Base-by-base conservation (phyloP, 345 rosid species). In the Lepidium sativum region DNA sequence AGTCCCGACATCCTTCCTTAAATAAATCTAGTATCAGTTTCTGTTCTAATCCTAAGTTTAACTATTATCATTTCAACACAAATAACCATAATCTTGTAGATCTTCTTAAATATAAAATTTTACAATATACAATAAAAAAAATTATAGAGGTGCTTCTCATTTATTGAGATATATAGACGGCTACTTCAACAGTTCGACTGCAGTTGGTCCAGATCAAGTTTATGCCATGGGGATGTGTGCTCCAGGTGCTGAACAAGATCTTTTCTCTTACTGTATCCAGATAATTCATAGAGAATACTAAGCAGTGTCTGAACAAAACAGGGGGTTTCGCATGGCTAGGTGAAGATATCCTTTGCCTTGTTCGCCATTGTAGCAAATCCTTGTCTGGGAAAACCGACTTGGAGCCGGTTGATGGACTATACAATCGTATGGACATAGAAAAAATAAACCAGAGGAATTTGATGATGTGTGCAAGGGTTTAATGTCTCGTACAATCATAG, bases 251-350 rank as follows among this genome's bases (percentile, higher is more conserved):
- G 16, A 11, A 39, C 8, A 67, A 0, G 63, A 6, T 3, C 51
- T 1, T 29, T 82, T 80, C 57, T 49, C 39, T 0, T 0, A 1
- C 11, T 79, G 83, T 54, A 43, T 82, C 33, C 53, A 47, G 29
- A 38, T 8, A 21, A 72, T 2, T 27, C 62, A 6, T 16, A 38
- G 8, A 6, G 4, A 2, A 33, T 75, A 18, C 48, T 41, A 25
- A 16, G 18, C 27, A 0, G 10, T 82, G 86, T 45, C 63, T 40
- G 0, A 60, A 59, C 66, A 63, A 44, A 13, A 74, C 18, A 9
- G 80, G 81, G 6, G 83, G 68, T 20, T 47, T 72, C 21, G 51
- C 68, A 25, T 77, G 82, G 79, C 17, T 8, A 6, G 79, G 77
- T 17, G 6, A 45, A 0, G 16, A 59, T 1, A 66, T 8, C 32